These are phyloP conservation scores for Anthracocystis walkeri DNA, from an alignment of 1,284 basidiomycete species.

Conservation along the genomic window DNA sequence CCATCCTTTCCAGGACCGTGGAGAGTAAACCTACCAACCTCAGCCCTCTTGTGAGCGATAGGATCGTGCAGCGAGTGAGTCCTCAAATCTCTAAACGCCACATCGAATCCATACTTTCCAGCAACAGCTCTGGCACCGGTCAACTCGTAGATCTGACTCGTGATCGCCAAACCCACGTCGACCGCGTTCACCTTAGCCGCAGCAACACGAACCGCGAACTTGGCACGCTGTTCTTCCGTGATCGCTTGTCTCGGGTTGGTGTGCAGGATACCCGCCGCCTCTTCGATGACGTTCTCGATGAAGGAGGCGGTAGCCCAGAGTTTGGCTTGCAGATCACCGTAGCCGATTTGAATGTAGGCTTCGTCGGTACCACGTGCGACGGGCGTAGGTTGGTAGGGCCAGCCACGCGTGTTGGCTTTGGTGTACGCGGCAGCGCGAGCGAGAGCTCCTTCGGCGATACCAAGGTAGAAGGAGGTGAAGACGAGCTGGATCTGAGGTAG, in stretches of 20 bases:
- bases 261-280: slow-evolving; percentile 53
- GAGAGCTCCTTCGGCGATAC: slow-evolving; percentile 68
- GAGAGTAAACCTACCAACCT: slow-evolving; percentile 63
- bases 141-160: slow-evolving; percentile 66
- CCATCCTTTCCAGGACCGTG: slow-evolving; percentile 61
- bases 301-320: slow-evolving; percentile 67
- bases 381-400: slow-evolving; percentile 65
- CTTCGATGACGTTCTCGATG: slow-evolving; percentile 57
- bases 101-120: slow-evolving; percentile 67
- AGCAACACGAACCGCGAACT: slow-evolving; percentile 67
- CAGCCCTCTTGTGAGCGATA: slow-evolving; percentile 66
- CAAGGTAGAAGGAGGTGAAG: slow-evolving; percentile 69
- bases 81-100: slow-evolving; percentile 56
- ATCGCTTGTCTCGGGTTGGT: slow-evolving; percentile 45
- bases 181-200: slow-evolving; percentile 66
- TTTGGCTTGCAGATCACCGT: slow-evolving; percentile 67
- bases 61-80: slow-evolving; percentile 69
- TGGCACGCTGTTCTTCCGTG: slow-evolving; percentile 65
- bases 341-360: slow-evolving; percentile 68
- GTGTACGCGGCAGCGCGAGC: slow-evolving; percentile 63
- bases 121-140: slow-evolving; percentile 65
- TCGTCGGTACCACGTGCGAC: slow-evolving; percentile 63
- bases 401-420: slow-evolving; percentile 65
- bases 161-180: slow-evolving; percentile 67
- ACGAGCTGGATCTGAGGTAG: slow-evolving; percentile 68